Conservation (phyloP, 495 filamentous ascomycete genomes). For the Daldinia childiae region DNA sequence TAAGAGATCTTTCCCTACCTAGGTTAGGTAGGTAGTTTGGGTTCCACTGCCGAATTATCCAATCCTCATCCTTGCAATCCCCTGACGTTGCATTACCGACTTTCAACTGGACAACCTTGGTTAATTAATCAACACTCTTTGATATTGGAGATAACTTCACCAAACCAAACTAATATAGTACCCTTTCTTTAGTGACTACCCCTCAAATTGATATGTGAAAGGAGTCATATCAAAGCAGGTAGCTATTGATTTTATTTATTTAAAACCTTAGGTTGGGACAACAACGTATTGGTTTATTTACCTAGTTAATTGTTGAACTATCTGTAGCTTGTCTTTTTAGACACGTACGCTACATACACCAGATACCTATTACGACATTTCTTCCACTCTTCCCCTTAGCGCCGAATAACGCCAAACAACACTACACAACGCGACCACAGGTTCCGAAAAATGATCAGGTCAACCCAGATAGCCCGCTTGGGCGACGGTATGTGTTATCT, state of each 20-base stretch:
- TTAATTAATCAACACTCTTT: conserved; percentile 5
- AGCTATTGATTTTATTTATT: not conserved
- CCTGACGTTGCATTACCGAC: conserved; percentile 33
- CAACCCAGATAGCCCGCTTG: conserved; percentile 91
- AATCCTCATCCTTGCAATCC: conserved; percentile 21
- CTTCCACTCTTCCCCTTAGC: not conserved
- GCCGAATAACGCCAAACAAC: not conserved
- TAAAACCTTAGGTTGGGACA: not conserved
- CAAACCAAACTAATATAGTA: not conserved
- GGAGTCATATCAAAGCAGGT: not conserved
- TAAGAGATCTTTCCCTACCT: conserved; percentile 12
- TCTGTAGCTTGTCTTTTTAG: conserved; percentile 21
- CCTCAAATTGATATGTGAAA: not conserved
- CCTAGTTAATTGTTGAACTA: not conserved
- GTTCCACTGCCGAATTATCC: conserved; percentile 22
- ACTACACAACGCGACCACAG: not conserved
- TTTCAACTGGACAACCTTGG: conserved; percentile 3
- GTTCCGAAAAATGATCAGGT: conserved; percentile 79
- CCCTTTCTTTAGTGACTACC: not conserved
- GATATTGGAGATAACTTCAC: conserved; percentile 11
- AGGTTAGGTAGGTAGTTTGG: no score
- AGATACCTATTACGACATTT: not conserved
- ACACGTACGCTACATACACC: conserved; percentile 26
- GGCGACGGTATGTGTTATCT: conserved; percentile 71
- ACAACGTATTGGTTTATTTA: not conserved